Percentiles rank a stretch among this genome's conserved stretches.
Conservation (phyloP, 306 rosid genomes). For the Begonia masoniana region DNA sequence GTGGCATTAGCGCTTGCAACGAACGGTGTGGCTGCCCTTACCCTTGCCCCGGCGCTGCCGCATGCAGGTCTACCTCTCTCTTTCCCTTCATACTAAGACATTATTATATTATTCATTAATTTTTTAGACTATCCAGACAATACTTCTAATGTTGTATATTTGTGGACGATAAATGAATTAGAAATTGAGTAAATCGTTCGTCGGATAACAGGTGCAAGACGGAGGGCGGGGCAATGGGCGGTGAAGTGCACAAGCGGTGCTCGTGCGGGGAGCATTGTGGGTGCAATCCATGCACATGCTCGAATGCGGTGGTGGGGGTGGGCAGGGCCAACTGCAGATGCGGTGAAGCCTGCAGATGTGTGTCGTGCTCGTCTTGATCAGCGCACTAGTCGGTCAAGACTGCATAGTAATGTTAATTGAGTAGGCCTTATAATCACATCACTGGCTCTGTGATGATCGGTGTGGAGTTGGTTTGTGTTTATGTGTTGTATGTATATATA, state of each 20-base stretch:
- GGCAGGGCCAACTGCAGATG: conserved; percentile 41
- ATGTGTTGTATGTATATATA: too few species aligned
- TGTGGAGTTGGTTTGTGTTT: too few species aligned
- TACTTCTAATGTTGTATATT: too few species aligned
- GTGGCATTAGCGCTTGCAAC: not conserved
- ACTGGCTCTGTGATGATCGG: too few species aligned
- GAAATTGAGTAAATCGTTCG: not conserved
- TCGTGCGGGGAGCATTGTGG: conserved; percentile 74
- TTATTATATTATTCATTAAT: too few species aligned
- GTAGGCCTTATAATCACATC: too few species aligned
- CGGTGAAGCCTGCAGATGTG: conserved; percentile 29
- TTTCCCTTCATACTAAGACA: not conserved
- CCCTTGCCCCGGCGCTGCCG: not conserved
- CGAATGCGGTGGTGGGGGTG: conserved; percentile 17
- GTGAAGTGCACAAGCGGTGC: conserved; percentile 27
- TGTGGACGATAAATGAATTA: not conserved
- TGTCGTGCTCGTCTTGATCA: conserved; percentile 28
- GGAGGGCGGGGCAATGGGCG: conserved; percentile 1
- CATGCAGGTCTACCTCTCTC: not conserved
- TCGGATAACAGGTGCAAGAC: conserved; percentile 9
- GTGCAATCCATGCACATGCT: conserved; percentile 70
- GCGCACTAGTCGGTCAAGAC: too few species aligned
- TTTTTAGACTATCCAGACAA: too few species aligned
- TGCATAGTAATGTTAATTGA: too few species aligned
- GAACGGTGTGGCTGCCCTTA: conserved; percentile 1